Percentiles rank a stretch among this genome's conserved stretches.
Conservation (phyloP, 176 grass and related monocot genomes). For the Pontederia crassipes region DNA sequence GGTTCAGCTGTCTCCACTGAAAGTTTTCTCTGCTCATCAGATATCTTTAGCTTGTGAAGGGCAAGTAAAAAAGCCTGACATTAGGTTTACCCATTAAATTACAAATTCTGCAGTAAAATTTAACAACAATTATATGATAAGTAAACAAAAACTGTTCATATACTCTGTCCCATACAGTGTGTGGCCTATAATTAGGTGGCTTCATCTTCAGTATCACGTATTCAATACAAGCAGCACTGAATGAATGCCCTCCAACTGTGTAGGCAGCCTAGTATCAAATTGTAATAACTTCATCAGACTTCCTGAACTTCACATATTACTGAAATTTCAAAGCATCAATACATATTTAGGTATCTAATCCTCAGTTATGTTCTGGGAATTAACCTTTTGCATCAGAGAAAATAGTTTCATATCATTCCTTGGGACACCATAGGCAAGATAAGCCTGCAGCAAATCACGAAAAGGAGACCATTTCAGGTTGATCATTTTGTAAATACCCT, state of each 20-base stretch:
- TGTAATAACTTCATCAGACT: background rate
- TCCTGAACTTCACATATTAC: too few relatives aligned
- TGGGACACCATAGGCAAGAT: constrained; percentile 96
- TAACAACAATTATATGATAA: background rate
- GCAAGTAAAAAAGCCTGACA: constrained; percentile 68
- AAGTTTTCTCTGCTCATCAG: constrained; percentile 78
- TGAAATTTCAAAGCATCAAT: background rate
- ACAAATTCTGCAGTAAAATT: constrained; percentile 10
- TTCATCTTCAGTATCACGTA: constrained; percentile 90
- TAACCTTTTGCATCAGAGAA: constrained; percentile 94
- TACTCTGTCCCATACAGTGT: constrained; percentile 46
- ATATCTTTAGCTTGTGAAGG: constrained; percentile 78
- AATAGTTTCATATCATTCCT: constrained; percentile 79
- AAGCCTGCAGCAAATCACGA: constrained; percentile 37
- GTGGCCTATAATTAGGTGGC: constrained; percentile 66
- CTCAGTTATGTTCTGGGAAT: background rate
- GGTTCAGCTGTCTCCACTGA: constrained; percentile 54
- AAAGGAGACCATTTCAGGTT: background rate
- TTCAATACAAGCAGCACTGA: constrained; percentile 85
- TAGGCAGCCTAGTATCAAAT: constrained; percentile 55
- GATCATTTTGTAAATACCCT: background rate
- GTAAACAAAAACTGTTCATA: background rate
- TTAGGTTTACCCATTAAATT: background rate
- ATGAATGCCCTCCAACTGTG: constrained; percentile 69
- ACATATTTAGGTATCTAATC: background rate